These are phyloP conservation scores for Ogataea allantospora DNA, from an alignment of 805 yeast species.

Conservation along the genomic window DNA sequence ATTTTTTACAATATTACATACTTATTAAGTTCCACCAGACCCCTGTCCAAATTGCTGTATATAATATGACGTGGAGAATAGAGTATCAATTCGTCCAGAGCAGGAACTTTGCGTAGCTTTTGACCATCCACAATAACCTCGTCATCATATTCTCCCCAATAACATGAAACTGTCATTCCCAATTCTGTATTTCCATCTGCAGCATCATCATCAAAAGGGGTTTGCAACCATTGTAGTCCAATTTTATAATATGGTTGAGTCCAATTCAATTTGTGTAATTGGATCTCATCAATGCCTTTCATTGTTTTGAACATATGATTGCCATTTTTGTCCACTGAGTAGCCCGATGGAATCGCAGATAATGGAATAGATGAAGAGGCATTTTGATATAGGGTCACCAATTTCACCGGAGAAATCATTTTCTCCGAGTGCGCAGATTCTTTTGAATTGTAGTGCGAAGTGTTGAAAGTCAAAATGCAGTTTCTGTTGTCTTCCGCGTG, in stretches of 20 bases:
- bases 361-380: slow-evolving; percentile 10
- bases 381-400: slow-evolving; percentile 50
- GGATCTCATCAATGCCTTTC: slow-evolving; percentile 63
- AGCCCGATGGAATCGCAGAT: slow-evolving; percentile 41
- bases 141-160: slow-evolving; percentile 73
- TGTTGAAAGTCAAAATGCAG: slow-evolving; percentile 61
- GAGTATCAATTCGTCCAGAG: slow-evolving; percentile 65
- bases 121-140: slow-evolving; percentile 40
- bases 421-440: slow-evolving; percentile 30
- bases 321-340: slow-evolving; percentile 37
- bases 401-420: slow-evolving; percentile 59
- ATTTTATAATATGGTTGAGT: slow-evolving; percentile 50
- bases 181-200: slow-evolving; percentile 35
- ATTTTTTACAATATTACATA: slow-evolving; percentile 21
- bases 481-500: slow-evolving; percentile 59
- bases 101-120: slow-evolving; percentile 50
- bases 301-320: slow-evolving; percentile 47
- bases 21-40: slow-evolving; percentile 55
- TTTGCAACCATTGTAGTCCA: slow-evolving; percentile 77
- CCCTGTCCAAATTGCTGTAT: slow-evolving; percentile 64
- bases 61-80: slow-evolving; percentile 65
- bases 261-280: slow-evolving; percentile 66
- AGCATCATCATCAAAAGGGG: slow-evolving; percentile 43
- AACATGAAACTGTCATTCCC: slow-evolving; percentile 63
- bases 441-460: slow-evolving; percentile 39